phyloP scores from a whole-genome alignment of 352 stramenopile species.

The Sclerospora graminicola region DNA sequence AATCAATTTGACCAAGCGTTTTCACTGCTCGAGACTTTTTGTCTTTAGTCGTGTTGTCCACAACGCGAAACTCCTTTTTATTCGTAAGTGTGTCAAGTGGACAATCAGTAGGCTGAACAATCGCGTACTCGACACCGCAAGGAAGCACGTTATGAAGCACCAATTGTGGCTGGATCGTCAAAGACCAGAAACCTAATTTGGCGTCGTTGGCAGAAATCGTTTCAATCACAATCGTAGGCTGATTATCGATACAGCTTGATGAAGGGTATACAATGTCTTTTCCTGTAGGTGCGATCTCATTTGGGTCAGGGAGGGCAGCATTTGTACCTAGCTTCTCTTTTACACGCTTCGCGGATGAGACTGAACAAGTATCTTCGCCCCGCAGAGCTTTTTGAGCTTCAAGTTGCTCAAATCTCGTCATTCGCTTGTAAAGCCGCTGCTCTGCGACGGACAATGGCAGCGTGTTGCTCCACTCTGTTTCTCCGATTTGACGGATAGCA shows the following conservation, averaged over 20 bases:
- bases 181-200: slow-evolving; percentile 49
- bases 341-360: slow-evolving; percentile 43
- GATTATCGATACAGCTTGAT: slow-evolving; percentile 65
- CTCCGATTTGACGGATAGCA: slow-evolving; percentile 74
- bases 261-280: slow-evolving; percentile 65
- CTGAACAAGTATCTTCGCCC: slow-evolving; percentile 28
- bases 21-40: slow-evolving; percentile 41
- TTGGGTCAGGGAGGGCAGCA: slow-evolving; percentile 35
- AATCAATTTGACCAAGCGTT: slow-evolving; percentile 40
- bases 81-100: slow-evolving; percentile 41
- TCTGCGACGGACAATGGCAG: slow-evolving; percentile 58
- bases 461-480: slow-evolving; percentile 80
- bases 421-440: slow-evolving; percentile 62
- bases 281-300: slow-evolving; percentile 32
- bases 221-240: slow-evolving; percentile 70
- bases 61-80: slow-evolving; percentile 44
- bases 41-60: slow-evolving; percentile 20
- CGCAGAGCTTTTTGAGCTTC: slow-evolving; percentile 53
- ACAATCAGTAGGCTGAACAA: slow-evolving; percentile 74
- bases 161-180: slow-evolving; percentile 77
- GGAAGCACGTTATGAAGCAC: slow-evolving; percentile 76
- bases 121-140: slow-evolving; percentile 72
- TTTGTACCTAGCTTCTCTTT: slow-evolving; percentile 63
- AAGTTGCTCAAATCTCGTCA: slow-evolving; percentile 61
- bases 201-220: slow-evolving; percentile 56